Conservation (phyloP, 805 yeast species). For the Metschnikowia kunwiensis region DNA sequence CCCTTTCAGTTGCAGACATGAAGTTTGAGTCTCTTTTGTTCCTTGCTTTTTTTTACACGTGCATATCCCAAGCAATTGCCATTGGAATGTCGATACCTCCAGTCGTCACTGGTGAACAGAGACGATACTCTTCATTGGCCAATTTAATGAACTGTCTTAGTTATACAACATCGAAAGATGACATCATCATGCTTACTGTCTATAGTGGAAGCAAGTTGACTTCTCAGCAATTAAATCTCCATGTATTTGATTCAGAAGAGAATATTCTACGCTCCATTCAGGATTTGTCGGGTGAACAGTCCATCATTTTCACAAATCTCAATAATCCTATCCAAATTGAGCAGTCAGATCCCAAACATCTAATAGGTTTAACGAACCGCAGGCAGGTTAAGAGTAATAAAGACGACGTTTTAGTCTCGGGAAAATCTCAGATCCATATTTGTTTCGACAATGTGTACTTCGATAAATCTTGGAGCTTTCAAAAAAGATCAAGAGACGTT, state of each 20-base stretch:
- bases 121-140: constrained; percentile 26
- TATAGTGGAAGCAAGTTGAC: constrained; percentile 29
- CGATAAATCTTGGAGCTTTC: constrained; percentile 43
- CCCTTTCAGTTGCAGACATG: too few species aligned
- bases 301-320: constrained; percentile 36
- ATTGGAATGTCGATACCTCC: constrained; percentile 39
- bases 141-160: constrained; percentile 36
- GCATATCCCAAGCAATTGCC: constrained; percentile 13
- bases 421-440: constrained; percentile 31
- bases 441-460: constrained; percentile 42
- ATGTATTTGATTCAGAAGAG: constrained; percentile 36
- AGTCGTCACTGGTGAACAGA: constrained; percentile 28
- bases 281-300: constrained; percentile 30
- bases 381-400: constrained; percentile 16
- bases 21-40: too few species aligned
- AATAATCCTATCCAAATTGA: constrained; percentile 27
- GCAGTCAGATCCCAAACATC: constrained; percentile 11
- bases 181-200: constrained; percentile 33
- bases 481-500: constrained; percentile 31
- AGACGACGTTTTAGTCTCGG: constrained; percentile 20
- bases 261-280: constrained; percentile 32
- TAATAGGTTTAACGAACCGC: constrained; percentile 5
- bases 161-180: constrained; percentile 36
- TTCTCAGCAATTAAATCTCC: constrained; percentile 35
- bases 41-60: not conserved